phyloP scores from a whole-genome alignment of 2,329 filamentous ascomycete species.

The Aspergillus unguis region DNA sequence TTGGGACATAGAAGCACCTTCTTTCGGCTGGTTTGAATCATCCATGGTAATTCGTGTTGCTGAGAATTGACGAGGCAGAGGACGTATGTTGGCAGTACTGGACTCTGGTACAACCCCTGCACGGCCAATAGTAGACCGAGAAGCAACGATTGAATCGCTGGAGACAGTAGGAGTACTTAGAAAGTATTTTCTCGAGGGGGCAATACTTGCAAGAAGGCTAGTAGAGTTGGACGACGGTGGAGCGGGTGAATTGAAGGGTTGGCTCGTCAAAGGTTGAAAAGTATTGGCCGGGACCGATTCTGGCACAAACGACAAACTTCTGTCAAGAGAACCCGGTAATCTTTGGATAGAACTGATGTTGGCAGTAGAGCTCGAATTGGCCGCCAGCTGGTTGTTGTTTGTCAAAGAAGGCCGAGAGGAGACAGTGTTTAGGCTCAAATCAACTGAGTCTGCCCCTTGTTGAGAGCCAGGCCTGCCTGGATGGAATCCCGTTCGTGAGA shows the following conservation, averaged over 20 bases:
- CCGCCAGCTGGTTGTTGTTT: neutral
- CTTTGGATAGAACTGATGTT: neutral
- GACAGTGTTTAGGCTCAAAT: neutral
- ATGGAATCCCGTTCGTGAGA: neutral
- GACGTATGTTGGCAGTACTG: neutral
- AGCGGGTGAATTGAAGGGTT: neutral
- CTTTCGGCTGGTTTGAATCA: constrained; percentile 14
- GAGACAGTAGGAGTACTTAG: neutral
- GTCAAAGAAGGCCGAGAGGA: constrained; percentile 2
- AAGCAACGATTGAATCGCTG: neutral
- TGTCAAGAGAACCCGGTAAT: neutral
- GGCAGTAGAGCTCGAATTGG: neutral
- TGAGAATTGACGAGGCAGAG: neutral
- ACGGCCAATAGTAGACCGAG: neutral
- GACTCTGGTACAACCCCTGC: neutral
- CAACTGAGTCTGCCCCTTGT: neutral
- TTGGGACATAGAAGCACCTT: constrained; percentile 18
- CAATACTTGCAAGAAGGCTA: neutral
- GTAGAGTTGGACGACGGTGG: neutral
- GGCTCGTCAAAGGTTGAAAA: neutral
- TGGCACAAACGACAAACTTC: constrained; percentile 1
- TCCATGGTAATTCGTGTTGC: constrained; percentile 19
- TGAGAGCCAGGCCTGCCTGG: constrained; percentile 1
- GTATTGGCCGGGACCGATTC: constrained; percentile 8
- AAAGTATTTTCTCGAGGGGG: neutral